Percentiles rank a stretch among this genome's conserved stretches.
These are phyloP conservation scores for Colletotrichum melonis DNA, from an alignment of 2,329 filamentous ascomycete species.

Conservation along the genomic window DNA sequence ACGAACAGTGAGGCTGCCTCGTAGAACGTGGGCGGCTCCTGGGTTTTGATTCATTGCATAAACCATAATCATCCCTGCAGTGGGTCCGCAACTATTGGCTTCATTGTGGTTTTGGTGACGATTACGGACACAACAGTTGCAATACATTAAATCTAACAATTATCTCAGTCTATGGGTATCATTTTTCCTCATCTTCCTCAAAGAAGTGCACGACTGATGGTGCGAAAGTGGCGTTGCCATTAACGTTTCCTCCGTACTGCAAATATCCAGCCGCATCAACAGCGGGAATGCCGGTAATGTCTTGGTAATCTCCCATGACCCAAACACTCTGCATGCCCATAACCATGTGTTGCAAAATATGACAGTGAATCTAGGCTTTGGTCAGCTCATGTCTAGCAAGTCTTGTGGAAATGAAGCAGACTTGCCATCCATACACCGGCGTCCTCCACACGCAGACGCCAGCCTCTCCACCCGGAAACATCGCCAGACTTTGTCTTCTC, in stretches of 20 bases:
- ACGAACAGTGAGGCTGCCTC: not conserved
- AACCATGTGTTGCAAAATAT: constrained; percentile 67
- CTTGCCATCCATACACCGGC: constrained; percentile 68
- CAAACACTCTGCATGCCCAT: constrained; percentile 57
- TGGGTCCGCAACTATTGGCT: not conserved
- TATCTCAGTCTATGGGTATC: not conserved
- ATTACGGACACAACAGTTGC: not conserved
- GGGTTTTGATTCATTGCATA: not conserved
- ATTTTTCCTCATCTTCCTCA: constrained; percentile 7
- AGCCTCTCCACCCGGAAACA: constrained; percentile 69
- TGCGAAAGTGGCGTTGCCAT: constrained; percentile 48
- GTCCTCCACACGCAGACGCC: constrained; percentile 62
- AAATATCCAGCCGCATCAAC: constrained; percentile 54
- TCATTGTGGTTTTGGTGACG: too few relatives aligned
- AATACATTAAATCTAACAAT: not conserved
- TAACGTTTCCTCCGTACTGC: constrained; percentile 56
- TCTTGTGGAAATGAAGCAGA: not conserved
- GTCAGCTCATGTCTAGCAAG: not conserved
- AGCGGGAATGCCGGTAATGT: constrained; percentile 41
- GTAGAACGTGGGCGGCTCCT: not conserved
- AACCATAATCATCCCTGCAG: not conserved
- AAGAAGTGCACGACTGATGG: constrained; percentile 36
- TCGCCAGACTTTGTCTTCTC: constrained; percentile 50
- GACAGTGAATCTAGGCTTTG: constrained; percentile 61
- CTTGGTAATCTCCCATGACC: constrained; percentile 41